Percentiles rank a stretch among this genome's conserved stretches.
These are phyloP conservation scores for Pleurotus tuber-regium DNA, from an alignment of 768 basidiomycete genomes.

Conservation along the genomic window DNA sequence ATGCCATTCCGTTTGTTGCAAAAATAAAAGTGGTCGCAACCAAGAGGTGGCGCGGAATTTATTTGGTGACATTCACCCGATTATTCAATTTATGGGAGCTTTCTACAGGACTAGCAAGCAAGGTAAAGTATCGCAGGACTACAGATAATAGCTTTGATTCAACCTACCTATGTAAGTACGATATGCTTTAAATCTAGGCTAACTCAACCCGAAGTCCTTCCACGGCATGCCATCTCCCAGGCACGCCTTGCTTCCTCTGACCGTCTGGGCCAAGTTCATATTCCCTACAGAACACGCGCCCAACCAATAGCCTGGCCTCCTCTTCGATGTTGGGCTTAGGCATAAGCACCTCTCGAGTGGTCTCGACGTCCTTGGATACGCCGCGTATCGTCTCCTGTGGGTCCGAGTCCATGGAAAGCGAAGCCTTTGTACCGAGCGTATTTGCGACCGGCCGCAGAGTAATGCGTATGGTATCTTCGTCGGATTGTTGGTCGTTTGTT, in stretches of 20 bases:
- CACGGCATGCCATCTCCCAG: constrained; percentile 7
- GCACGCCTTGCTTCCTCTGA: constrained; percentile 3
- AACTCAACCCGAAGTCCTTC: constrained; percentile 5
- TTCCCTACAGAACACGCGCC: constrained; percentile 7
- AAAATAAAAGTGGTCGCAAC: too few relatives aligned
- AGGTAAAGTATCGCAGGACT: too few relatives aligned
- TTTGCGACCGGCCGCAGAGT: not conserved
- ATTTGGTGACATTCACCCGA: too few relatives aligned
- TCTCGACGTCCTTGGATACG: not conserved
- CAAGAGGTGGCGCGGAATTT: too few relatives aligned
- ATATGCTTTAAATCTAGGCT: too few relatives aligned
- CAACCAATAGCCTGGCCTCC: not conserved
- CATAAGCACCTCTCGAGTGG: not conserved
- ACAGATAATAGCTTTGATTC: too few relatives aligned
- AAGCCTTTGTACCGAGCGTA: not conserved
- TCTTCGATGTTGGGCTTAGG: not conserved
- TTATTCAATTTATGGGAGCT: too few relatives aligned
- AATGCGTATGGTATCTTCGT: constrained; percentile 4
- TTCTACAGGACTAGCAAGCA: too few relatives aligned
- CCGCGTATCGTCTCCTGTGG: not conserved
- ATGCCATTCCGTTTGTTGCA: too few relatives aligned
- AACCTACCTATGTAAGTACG: too few relatives aligned
- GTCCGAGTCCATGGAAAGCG: not conserved
- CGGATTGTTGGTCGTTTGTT: too few relatives aligned
- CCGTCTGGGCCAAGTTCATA: constrained; percentile 5